Evolutionary conservation across 2,329 filamentous ascomycete genomes (phyloP), one percentile per base, ranked within the genome.

Genomic region (Penicillium sp.): DNA sequence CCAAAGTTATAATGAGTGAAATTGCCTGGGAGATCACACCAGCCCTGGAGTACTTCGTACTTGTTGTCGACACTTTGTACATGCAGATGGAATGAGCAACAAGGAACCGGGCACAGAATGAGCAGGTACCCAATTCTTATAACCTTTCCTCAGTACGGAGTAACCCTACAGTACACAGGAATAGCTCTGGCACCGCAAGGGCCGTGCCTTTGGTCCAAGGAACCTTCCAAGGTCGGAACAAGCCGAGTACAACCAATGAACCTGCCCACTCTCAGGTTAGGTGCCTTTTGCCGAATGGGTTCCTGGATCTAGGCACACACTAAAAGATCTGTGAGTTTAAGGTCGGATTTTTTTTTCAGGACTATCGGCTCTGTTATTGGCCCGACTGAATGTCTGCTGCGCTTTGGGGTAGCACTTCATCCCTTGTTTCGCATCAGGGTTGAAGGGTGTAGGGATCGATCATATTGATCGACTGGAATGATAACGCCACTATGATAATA

Each of bases 381-480:
- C 13, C 47, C 29, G 22, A n/a, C 22, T 40, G 48, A 36, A 47
- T 32, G 18, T 52, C 16, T 39, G 24, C 11, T 43, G 54, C 18
- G 45, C 39, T 52, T 42, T 27, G 29, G 18, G 55, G 56, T 61
- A 62, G 53, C 48, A 43, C 31, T 55, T 46, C 13, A 49, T 54
- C 63, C 63, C 62, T 65, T 62, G 57, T 61, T 65, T 6, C 36
- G 44, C 22, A 31, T 39, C 16, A 40, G 45, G 24, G 54, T 52
- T 39, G 39, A 57, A 50, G 49, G 46, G 31, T 5, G 27, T 36
- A 54, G 42, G 43, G 61, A 60, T 59, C 52, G 52, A 55, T 58
- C 52, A 55, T 52, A 52, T 39, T 57, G 52, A 60, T 58, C 47
- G 49, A 13, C 22, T 48, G 40, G 50, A 56, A 57, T 48, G 52